Percentiles rank a stretch among this genome's conserved stretches.
Conservation (phyloP, 257 asterid genomes). For the Voacanga thouarsii region DNA sequence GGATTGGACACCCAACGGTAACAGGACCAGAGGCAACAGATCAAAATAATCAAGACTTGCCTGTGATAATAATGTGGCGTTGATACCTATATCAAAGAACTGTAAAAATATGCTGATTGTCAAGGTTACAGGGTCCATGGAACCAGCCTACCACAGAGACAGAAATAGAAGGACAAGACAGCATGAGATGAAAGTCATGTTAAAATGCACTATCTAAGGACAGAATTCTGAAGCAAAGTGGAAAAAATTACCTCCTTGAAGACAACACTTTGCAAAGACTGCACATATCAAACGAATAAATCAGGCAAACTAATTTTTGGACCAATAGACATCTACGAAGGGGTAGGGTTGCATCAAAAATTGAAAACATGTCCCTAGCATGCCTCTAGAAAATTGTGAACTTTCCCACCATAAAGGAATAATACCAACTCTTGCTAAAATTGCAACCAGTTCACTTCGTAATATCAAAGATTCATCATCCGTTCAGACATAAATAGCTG, state of each 20-base stretch:
- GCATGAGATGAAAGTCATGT: slow-evolving; percentile 15
- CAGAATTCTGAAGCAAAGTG: not conserved
- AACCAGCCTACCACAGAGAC: slow-evolving; percentile 63
- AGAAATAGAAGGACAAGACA: slow-evolving; percentile 5
- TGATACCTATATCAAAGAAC: slow-evolving; percentile 89
- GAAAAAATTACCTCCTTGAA: slow-evolving; percentile 77
- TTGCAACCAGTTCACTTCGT: not conserved
- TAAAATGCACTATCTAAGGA: slow-evolving; percentile 6
- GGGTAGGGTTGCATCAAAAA: not conserved
- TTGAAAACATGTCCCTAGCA: not conserved
- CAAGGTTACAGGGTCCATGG: slow-evolving; percentile 92
- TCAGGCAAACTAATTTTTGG: slow-evolving; percentile 6
- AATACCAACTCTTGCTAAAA: not conserved
- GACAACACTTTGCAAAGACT: slow-evolving; percentile 95
- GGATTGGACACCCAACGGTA: not conserved
- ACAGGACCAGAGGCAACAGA: slow-evolving; percentile 4
- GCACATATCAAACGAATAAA: slow-evolving; percentile 37
- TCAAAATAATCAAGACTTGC: slow-evolving; percentile 37
- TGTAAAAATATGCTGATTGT: slow-evolving; percentile 92
- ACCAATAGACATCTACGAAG: not conserved
- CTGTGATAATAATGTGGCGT: slow-evolving; percentile 91
- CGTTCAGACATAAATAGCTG: not conserved
- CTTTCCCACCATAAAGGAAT: not conserved
- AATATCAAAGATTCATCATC: not conserved
- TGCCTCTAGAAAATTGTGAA: not conserved